Evolutionary conservation across 768 basidiomycete genomes (phyloP), one percentile per base, ranked within the genome.

Genomic region (Mycena indigotica): DNA sequence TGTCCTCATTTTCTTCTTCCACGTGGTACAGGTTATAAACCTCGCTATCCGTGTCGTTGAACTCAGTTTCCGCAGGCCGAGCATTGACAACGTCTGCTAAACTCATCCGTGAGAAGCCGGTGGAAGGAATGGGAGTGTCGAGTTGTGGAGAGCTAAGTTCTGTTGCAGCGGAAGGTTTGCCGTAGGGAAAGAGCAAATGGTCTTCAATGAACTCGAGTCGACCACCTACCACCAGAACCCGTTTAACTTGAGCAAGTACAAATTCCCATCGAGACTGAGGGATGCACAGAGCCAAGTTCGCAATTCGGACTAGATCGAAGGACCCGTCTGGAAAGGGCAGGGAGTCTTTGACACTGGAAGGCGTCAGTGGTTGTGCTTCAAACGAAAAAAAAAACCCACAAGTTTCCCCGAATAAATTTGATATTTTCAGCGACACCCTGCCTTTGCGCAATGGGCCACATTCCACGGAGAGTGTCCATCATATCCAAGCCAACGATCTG

Each of bases 241-340:
- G 78, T 28, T 73, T 60, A 5, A 72, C 75, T 68, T 85, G 78
- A 1, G 62, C 57, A 23, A 85, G 61, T 10, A 85, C 70, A 30
- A 72, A 71, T 17, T 71, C 66, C 84, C 84, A 85, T 28, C 70
- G 63, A 1, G 74, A 70, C 19, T 68, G 58, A 2, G 83, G 81
- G 29, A 85, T 69, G 50, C 73, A 73, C 4, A 79, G 70, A 24
- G 74, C 71, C 24, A 82, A 58, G 57, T 77, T 75, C 3, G 82
- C 76, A 70, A 85, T 76, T 26, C 83, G 75, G n/a, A 85, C 79
- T 23, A 82, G 67, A 61, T 86, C 80, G 60, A 85, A 84, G 17
- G 70, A 73, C 44, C 74, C 71, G 61, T 77, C 76, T 0, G 73
- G 71, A 58, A 82, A 84, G 0, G 83, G 82, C 4, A 85, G 67